Percentiles rank a stretch among this genome's conserved stretches.
Conservation (phyloP, 495 filamentous ascomycete genomes). For the Evansstolkia leycettana region DNA sequence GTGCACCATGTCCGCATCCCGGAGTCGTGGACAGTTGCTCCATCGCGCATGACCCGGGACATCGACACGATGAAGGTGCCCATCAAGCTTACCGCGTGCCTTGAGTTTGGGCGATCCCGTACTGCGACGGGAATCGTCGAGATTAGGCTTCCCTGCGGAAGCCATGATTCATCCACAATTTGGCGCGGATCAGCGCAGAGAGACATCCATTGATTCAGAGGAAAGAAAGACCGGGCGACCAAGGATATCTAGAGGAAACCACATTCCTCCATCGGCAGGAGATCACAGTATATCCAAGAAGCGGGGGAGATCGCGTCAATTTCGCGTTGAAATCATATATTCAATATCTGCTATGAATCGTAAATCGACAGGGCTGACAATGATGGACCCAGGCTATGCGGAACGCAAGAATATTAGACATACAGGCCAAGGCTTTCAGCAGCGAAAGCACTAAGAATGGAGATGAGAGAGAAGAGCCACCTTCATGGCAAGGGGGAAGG, state of each 20-base stretch:
- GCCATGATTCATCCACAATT: conserved; percentile 29
- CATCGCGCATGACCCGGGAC: background rate
- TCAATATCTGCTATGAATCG: no score
- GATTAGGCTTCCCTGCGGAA: conserved; percentile 27
- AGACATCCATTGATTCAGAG: conserved; percentile 31
- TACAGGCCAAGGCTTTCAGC: no score
- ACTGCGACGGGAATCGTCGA: conserved; percentile 35
- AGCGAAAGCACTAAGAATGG: no score
- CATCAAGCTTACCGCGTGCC: conserved; percentile 42
- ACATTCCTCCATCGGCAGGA: conserved; percentile 27
- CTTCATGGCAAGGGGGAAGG: no score
- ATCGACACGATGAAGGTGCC: background rate
- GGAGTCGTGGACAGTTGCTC: background rate
- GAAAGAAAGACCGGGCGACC: conserved; percentile 16
- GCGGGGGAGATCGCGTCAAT: background rate
- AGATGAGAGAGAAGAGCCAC: no score
- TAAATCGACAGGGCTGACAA: background rate
- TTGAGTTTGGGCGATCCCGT: conserved; percentile 50
- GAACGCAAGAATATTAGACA: background rate
- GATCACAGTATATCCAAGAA: conserved; percentile 6
- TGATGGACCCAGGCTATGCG: background rate
- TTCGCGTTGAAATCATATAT: background rate
- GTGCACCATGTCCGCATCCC: no score
- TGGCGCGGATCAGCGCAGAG: conserved; percentile 23
- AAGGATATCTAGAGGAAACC: conserved; percentile 21